These are phyloP conservation scores for Neofusicoccum laricinum DNA, from an alignment of 2,329 filamentous ascomycete genomes.

Conservation along the genomic window DNA sequence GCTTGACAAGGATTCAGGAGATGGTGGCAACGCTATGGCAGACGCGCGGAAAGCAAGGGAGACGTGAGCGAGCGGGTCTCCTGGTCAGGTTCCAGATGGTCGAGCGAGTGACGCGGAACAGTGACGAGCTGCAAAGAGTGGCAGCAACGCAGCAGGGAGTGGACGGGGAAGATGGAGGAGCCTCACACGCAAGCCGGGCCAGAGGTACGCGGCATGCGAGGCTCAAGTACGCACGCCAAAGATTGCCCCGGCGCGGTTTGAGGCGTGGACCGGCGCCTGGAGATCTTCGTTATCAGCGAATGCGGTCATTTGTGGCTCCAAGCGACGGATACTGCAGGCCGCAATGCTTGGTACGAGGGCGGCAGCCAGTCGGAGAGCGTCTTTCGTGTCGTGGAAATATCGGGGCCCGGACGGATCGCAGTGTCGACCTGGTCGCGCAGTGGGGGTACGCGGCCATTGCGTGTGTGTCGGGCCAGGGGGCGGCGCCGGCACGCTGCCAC, in stretches of 20 bases:
- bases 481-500: neutral
- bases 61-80: constrained; percentile 11
- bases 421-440: neutral
- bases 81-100: neutral
- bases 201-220: neutral
- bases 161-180: neutral
- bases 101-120: neutral
- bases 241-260: neutral
- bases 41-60: constrained; percentile 1
- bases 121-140: constrained; percentile 1
- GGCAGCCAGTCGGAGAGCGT: neutral
- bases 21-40: neutral
- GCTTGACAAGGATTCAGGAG: constrained; percentile 12
- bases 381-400: constrained; percentile 14
- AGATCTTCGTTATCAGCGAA: constrained; percentile 16
- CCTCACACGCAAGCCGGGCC: neutral
- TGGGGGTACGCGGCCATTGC: constrained; percentile 11
- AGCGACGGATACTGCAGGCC: constrained; percentile 12
- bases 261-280: neutral
- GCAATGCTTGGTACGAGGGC: constrained; percentile 10
- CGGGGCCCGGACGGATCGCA: neutral
- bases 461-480: neutral
- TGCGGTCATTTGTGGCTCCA: constrained; percentile 16
- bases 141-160: neutral
- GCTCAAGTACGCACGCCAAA: constrained; percentile 13